These are phyloP conservation scores for Agaricus blazei DNA, from an alignment of 768 basidiomycete genomes.

Conservation along the genomic window DNA sequence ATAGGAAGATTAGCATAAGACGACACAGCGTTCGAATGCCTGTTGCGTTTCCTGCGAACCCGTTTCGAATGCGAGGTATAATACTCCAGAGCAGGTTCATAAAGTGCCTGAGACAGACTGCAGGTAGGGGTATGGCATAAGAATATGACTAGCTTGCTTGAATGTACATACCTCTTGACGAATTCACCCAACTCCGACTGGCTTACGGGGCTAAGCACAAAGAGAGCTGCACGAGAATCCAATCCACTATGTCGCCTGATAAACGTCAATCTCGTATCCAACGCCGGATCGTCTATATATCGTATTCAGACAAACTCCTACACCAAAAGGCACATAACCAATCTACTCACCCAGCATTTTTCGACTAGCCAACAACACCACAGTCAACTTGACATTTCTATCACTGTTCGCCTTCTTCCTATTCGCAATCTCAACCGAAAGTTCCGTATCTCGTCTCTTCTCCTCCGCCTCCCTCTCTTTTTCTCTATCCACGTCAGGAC, in stretches of 20 bases:
- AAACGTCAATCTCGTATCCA: conserved; percentile 81
- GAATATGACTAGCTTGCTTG: not conserved
- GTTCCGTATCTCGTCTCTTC: conserved; percentile 62
- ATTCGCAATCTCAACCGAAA: conserved; percentile 74
- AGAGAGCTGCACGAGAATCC: conserved; percentile 88
- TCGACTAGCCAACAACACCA: conserved; percentile 87
- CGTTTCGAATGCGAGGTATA: conserved; percentile 92
- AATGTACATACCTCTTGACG: conserved; percentile 58
- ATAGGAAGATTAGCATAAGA: conserved; percentile 47
- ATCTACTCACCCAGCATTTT: conserved; percentile 69
- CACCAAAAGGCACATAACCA: not conserved
- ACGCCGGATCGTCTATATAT: conserved; percentile 68
- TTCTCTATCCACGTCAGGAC: conserved; percentile 40
- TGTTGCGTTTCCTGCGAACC: conserved; percentile 83
- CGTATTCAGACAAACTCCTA: not conserved
- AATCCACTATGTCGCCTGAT: conserved; percentile 86
- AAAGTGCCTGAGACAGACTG: conserved; percentile 85
- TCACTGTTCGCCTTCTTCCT: conserved; percentile 80
- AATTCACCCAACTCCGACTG: conserved; percentile 86
- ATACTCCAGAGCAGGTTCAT: conserved; percentile 88
- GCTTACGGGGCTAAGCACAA: conserved; percentile 91
- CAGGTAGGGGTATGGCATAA: not conserved
- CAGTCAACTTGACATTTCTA: conserved; percentile 89
- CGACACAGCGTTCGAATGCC: conserved; percentile 59
- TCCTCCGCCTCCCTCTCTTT: conserved; percentile 64